Conservation (phyloP, 1,284 basidiomycete genomes). For the Phylloporus sp. region DNA sequence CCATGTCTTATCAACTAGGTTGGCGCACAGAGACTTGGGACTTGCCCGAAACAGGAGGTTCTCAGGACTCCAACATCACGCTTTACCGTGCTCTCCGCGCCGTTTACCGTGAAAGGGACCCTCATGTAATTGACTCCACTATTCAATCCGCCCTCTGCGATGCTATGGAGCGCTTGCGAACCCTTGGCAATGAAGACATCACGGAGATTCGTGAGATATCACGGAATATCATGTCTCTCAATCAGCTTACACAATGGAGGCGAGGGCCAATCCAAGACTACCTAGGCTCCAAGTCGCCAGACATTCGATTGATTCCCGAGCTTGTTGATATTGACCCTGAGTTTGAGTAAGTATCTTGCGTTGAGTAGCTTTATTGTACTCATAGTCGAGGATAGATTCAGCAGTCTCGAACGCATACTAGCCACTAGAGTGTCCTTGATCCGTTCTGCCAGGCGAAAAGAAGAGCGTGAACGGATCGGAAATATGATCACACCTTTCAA, state of each 20-base stretch:
- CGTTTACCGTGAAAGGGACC: conserved; percentile 76
- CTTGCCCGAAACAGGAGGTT: conserved; percentile 68
- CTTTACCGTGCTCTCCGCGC: conserved; percentile 84
- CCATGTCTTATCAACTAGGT: conserved; percentile 79
- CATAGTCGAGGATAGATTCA: conserved; percentile 66
- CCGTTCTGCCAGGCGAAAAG: conserved; percentile 69
- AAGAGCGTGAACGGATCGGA: conserved; percentile 78
- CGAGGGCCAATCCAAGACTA: conserved; percentile 45
- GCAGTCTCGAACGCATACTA: conserved; percentile 78
- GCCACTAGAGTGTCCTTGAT: conserved; percentile 87
- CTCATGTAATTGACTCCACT: conserved; percentile 52
- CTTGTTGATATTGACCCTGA: conserved; percentile 59
- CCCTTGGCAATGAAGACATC: conserved; percentile 78
- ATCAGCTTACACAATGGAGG: conserved; percentile 74
- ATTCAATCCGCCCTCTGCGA: conserved; percentile 60
- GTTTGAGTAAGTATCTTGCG: conserved; percentile 68
- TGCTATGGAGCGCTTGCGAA: conserved; percentile 73
- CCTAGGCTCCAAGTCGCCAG: conserved; percentile 46
- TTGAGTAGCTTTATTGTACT: conserved; percentile 15
- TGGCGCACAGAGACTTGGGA: conserved; percentile 96
- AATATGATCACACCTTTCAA: conserved; percentile 66
- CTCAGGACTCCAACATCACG: conserved; percentile 59
- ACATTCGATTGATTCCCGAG: conserved; percentile 46
- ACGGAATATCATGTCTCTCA: conserved; percentile 79
- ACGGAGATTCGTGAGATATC: conserved; percentile 73